A percentile compares a stretch with the other conserved stretches of the same genome.
These are phyloP conservation scores for Acanthamoeba triangularis DNA, from an alignment of 208 protist species.

Conservation along the genomic window DNA sequence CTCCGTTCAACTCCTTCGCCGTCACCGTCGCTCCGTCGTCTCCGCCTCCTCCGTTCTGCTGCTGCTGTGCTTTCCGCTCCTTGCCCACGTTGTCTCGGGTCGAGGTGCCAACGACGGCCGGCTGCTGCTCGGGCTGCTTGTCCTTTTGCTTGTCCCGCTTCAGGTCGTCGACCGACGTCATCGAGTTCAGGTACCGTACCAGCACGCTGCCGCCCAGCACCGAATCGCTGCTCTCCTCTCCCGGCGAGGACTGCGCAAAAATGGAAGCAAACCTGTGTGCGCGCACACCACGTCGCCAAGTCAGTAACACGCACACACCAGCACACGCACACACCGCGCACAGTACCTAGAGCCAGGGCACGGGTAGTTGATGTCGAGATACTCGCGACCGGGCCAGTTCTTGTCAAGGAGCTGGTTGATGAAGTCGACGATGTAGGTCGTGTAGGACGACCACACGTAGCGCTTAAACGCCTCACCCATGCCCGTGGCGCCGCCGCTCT, in stretches of 20 bases:
- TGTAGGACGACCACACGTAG: constrained; percentile 73
- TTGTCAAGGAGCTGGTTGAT: constrained; percentile 64
- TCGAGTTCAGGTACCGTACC: constrained; percentile 68
- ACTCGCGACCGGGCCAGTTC: constrained; percentile 53
- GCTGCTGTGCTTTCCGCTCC: not conserved
- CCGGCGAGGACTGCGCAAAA: constrained; percentile 57
- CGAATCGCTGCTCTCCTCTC: constrained; percentile 71
- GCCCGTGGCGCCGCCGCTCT: not conserved
- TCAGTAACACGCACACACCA: no score
- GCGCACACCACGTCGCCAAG: not conserved
- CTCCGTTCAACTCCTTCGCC: not conserved
- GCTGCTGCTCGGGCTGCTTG: not conserved
- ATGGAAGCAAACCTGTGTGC: constrained; percentile 12
- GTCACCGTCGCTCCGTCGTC: not conserved
- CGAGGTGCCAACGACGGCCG: not conserved
- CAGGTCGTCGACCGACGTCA: constrained; percentile 68
- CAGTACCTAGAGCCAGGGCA: constrained; percentile 54
- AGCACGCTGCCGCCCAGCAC: constrained; percentile 70
- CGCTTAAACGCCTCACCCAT: constrained; percentile 43
- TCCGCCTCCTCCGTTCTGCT: not conserved
- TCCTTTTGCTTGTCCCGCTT: constrained; percentile 52
- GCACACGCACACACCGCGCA: not conserved
- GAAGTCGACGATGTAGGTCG: constrained; percentile 73
- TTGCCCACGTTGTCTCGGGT: not conserved
- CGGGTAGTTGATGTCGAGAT: constrained; percentile 63